Conservation (phyloP, 1,139 yeast species). For the Kodamaea arcana region DNA sequence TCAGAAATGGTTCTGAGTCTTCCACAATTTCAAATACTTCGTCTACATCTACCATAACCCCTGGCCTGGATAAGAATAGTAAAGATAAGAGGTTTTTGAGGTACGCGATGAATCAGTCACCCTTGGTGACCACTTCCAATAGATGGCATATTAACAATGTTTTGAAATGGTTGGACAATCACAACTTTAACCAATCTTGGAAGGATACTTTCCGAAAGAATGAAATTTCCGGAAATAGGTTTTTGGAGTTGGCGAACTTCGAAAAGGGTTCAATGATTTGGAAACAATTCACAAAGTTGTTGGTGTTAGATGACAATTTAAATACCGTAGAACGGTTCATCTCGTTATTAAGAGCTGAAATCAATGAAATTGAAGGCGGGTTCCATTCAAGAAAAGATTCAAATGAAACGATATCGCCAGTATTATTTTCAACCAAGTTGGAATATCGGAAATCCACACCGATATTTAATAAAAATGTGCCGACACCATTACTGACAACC, state of each 20-base stretch:
- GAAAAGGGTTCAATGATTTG: conserved; percentile 49
- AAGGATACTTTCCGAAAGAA: conserved; percentile 54
- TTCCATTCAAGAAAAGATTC: conserved; percentile 20
- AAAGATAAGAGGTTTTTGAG: conserved; percentile 41
- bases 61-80: conserved; percentile 25
- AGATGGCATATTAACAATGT: conserved; percentile 73
- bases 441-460: conserved; percentile 35
- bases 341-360: conserved; percentile 26
- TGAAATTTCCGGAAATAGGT: conserved; percentile 59
- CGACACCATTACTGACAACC: conserved; percentile 13
- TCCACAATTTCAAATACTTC: conserved; percentile 33
- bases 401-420: conserved; percentile 16
- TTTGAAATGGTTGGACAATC: conserved; percentile 57
- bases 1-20: conserved; percentile 36
- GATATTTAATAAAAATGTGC: conserved; percentile 21
- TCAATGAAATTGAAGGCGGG: conserved; percentile 10
- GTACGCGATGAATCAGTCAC: conserved; percentile 40
- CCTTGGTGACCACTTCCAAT: conserved; percentile 19
- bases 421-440: conserved; percentile 13
- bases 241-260: conserved; percentile 65
- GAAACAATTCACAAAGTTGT: conserved; percentile 42
- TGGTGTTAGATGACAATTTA: conserved; percentile 38
- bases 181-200: conserved; percentile 75
- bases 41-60: conserved; percentile 29
- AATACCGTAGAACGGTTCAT: conserved; percentile 55